Conservation (phyloP, 1,284 basidiomycete genomes). For the Cutaneotrichosporon sp. region DNA sequence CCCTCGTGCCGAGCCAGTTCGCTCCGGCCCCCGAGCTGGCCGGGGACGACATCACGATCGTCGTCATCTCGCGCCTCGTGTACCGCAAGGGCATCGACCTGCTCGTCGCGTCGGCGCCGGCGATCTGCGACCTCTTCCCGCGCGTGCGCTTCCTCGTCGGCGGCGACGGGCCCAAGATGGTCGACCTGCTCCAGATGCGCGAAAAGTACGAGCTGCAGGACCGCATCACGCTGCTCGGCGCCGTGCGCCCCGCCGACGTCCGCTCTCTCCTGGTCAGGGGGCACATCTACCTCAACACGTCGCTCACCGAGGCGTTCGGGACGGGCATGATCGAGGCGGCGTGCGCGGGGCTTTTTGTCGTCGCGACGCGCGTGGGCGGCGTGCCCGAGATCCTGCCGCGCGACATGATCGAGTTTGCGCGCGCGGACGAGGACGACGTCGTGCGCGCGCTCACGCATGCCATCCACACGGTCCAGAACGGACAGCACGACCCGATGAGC, state of each 20-base stretch:
- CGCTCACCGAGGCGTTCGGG: constrained; percentile 94
- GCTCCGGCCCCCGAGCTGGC: constrained; percentile 56
- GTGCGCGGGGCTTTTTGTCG: constrained; percentile 89
- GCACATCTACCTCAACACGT: constrained; percentile 92
- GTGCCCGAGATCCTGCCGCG: constrained; percentile 92
- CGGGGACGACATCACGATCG: constrained; percentile 65
- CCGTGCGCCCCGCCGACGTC: constrained; percentile 78
- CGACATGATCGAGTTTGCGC: constrained; percentile 91
- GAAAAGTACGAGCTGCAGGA: constrained; percentile 89
- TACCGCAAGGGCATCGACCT: constrained; percentile 98
- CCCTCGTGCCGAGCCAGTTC: constrained; percentile 86
- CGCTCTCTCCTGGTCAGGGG: constrained; percentile 78
- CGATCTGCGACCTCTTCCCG: constrained; percentile 80
- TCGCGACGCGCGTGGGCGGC: constrained; percentile 91
- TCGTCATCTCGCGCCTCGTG: constrained; percentile 90
- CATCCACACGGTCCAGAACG: constrained; percentile 67
- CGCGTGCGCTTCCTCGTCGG: constrained; percentile 87
- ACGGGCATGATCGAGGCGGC: constrained; percentile 97
- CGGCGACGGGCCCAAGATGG: constrained; percentile 92
- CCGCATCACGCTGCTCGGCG: constrained; percentile 82
- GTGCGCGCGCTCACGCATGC: constrained; percentile 79
- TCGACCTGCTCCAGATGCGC: constrained; percentile 93
- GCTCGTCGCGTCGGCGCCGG: constrained; percentile 85
- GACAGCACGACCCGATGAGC: constrained; percentile 71
- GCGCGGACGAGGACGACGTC: constrained; percentile 85